Evolutionary conservation across 2,329 filamentous ascomycete species (phyloP), one percentile per base, ranked within the genome.

Genomic region (Paramyrothecium sp.): DNA sequence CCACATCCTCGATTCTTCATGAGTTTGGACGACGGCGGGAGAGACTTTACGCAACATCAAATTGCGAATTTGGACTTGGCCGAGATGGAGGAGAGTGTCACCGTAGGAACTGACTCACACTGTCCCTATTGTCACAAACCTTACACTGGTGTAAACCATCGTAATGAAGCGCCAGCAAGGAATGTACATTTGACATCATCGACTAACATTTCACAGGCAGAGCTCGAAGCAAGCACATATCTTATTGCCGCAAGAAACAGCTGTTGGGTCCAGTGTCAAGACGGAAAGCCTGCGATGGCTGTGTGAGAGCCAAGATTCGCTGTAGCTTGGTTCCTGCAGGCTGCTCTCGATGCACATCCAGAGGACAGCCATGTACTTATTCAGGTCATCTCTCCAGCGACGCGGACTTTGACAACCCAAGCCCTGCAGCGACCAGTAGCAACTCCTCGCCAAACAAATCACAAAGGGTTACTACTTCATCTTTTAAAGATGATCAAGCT

Each of bases 261-360:
- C 54, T 3, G 3, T 55, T 19, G 47, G 21, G 54, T 7, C 44
- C 54, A 34, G 21, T 51, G 22, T 23, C 46, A 4, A 44, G 44
- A 51, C 19, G 54, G 26, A 55, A 55, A 51, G 54, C 54, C 16
- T 55, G 54, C 22, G 54, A 55, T 51, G 46, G 19, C 19, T 55
- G 54, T 51, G 54, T 55, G 7, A 20, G 46, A 34, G 54, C 54
- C 47, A 55, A 55, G 47, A 46, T 55, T n/a, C 54, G 54, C 46
- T 55, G 54, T 22, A 51, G 20, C 30, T 12, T 20, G 16, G 46
- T 20, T 41, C 46, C 47, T 38, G 23, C 7, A 50, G 54, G 54
- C 12, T 55, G 54, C 34, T 50, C 54, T 20, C 54, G 54, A 41
- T 55, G 54, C 34, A 41, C 22, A 3, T 50, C 54, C 3, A 33